These are phyloP conservation scores for Chrysanthemum lavandulifolium DNA, from an alignment of 129 eudicot species.

Conservation along the genomic window DNA sequence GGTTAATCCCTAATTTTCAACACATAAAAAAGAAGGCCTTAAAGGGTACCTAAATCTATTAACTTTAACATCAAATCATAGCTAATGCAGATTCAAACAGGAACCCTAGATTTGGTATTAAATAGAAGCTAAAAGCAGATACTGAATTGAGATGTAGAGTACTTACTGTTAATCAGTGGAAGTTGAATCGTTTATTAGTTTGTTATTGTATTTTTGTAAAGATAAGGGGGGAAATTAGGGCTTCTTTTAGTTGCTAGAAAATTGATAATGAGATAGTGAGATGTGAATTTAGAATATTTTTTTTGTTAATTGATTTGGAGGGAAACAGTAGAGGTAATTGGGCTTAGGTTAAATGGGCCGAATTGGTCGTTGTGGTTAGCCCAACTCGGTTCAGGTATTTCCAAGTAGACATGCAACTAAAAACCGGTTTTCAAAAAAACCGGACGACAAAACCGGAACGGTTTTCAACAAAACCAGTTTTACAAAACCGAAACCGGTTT, in stretches of 20 bases:
- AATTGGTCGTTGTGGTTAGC: neutral
- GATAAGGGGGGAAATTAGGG: conserved; percentile 47
- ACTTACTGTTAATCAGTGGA: conserved; percentile 42
- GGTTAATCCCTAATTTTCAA: neutral
- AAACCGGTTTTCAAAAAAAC: too few relatives aligned
- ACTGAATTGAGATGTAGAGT: conserved; percentile 1
- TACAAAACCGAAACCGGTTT: too few relatives aligned
- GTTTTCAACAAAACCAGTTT: too few relatives aligned
- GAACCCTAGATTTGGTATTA: conserved; percentile 27
- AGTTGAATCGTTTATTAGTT: conserved; percentile 27
- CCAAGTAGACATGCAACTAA: too few relatives aligned
- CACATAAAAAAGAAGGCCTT: neutral
- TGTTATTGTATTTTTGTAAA: conserved; percentile 24
- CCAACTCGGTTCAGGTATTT: neutral
- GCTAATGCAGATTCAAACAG: conserved; percentile 4
- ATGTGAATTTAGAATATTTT: conserved; percentile 13
- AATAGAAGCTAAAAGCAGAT: neutral
- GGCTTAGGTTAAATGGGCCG: conserved; percentile 23
- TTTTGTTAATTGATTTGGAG: conserved; percentile 44
- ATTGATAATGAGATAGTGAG: conserved; percentile 13
- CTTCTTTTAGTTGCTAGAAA: conserved; percentile 20
- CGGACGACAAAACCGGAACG: too few relatives aligned
- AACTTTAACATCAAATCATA: neutral
- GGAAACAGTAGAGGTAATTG: conserved; percentile 25
- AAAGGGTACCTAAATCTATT: conserved; percentile 1